phyloP scores from a whole-genome alignment of 2,329 filamentous ascomycete genomes.

The Chrysoporthe puriensis region DNA sequence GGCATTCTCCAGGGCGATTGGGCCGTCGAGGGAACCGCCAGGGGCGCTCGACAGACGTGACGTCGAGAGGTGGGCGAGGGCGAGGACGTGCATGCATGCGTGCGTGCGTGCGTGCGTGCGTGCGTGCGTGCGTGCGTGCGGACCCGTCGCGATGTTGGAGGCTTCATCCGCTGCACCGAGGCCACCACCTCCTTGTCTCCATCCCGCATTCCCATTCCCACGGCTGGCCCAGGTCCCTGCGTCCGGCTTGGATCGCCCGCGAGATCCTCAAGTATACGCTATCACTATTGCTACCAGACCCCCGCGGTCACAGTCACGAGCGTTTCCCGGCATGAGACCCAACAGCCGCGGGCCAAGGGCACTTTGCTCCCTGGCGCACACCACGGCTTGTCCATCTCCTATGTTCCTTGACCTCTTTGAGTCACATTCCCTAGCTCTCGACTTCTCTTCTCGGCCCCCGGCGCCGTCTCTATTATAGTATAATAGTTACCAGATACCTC shows the following conservation, averaged over 20 bases:
- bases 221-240: slow-evolving; percentile 21
- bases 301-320: slow-evolving; percentile 2
- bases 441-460: background rate
- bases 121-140: background rate
- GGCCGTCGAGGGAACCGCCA: background rate
- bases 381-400: background rate
- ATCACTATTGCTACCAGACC: background rate
- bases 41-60: background rate
- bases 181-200: slow-evolving; percentile 17
- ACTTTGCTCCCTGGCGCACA: slow-evolving; percentile 16
- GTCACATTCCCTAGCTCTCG: slow-evolving; percentile 6
- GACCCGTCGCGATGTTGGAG: background rate
- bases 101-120: no score
- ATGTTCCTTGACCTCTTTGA: background rate
- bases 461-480: background rate
- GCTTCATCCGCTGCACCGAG: slow-evolving; percentile 28
- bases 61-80: background rate
- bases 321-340: slow-evolving; percentile 14
- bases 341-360: slow-evolving; percentile 28
- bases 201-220: background rate
- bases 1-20: background rate
- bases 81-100: background rate
- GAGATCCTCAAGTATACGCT: background rate
- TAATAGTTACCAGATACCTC: background rate
- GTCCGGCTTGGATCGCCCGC: slow-evolving; percentile 14